These are phyloP conservation scores for Delitschia confertaspora DNA, from an alignment of 495 filamentous ascomycete species.

Conservation along the genomic window DNA sequence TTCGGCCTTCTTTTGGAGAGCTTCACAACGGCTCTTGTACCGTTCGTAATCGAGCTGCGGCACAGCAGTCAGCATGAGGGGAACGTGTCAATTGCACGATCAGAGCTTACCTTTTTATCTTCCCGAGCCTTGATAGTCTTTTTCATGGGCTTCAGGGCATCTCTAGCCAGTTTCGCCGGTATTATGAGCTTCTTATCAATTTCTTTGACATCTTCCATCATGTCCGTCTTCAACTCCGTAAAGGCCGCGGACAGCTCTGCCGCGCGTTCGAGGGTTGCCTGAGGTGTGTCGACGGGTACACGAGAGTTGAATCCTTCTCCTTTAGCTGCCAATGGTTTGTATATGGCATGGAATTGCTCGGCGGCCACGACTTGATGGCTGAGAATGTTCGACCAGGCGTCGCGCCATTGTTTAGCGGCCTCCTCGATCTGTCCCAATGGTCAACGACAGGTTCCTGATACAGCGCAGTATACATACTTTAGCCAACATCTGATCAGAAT, in stretches of 20 bases:
- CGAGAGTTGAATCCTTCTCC: conserved; percentile 42
- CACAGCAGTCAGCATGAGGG: conserved; percentile 22
- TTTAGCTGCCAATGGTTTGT: conserved; percentile 65
- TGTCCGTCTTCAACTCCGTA: conserved; percentile 63
- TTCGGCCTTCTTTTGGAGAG: conserved; percentile 59
- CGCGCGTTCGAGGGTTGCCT: conserved; percentile 55
- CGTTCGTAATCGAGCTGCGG: conserved; percentile 70
- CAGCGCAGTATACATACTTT: conserved; percentile 43
- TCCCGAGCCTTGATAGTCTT: conserved; percentile 90
- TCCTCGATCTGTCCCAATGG: conserved; percentile 59
- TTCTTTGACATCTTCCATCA: conserved; percentile 61
- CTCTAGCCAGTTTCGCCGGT: conserved; percentile 64
- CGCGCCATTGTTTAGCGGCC: conserved; percentile 71
- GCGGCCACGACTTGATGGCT: conserved; percentile 59
- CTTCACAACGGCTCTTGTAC: conserved; percentile 63
- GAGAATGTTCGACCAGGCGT: conserved; percentile 72
- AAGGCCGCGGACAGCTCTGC: conserved; percentile 60
- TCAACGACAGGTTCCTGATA: conserved; percentile 2
- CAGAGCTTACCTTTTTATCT: conserved; percentile 60
- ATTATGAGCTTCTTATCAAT: conserved; percentile 66
- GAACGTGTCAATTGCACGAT: not conserved
- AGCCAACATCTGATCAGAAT: conserved; percentile 68
- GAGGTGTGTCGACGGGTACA: conserved; percentile 53
- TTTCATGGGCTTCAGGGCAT: conserved; percentile 63
- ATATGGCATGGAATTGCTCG: conserved; percentile 67